Evolutionary conservation across 768 basidiomycete species (phyloP).

Genomic region (Kwoniella shandongensis): DNA sequence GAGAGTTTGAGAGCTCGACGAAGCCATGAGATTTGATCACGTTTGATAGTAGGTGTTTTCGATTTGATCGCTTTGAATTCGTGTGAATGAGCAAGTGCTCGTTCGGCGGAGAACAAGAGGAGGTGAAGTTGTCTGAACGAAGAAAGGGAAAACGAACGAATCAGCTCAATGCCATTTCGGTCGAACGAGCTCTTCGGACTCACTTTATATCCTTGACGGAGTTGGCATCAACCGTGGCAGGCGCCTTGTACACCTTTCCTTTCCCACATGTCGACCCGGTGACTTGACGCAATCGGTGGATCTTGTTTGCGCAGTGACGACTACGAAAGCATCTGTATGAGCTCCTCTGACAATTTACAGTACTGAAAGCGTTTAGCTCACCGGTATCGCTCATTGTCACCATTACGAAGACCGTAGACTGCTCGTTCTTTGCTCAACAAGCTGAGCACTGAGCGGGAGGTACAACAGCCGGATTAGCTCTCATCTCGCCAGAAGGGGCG

Average conservation of each 20-base stretch:
- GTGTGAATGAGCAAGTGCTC: slow-evolving; percentile 87
- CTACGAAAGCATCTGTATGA: slow-evolving; percentile 54
- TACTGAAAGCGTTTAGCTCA: slow-evolving; percentile 48
- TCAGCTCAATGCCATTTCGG: background rate
- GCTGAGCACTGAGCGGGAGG: slow-evolving; percentile 65
- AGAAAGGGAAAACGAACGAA: slow-evolving; percentile 16
- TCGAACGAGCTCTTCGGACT: slow-evolving; percentile 45
- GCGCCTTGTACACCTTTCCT: slow-evolving; percentile 84
- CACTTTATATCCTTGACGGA: slow-evolving; percentile 81
- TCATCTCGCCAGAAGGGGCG: background rate
- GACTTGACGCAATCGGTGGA: slow-evolving; percentile 79
- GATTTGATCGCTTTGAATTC: slow-evolving; percentile 63
- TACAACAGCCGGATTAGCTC: slow-evolving; percentile 4
- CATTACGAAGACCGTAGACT: slow-evolving; percentile 86
- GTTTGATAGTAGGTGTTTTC: slow-evolving; percentile 52
- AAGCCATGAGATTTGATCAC: slow-evolving; percentile 48
- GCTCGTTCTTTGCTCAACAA: slow-evolving; percentile 84
- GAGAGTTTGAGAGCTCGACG: slow-evolving; percentile 42
- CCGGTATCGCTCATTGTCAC: slow-evolving; percentile 84
- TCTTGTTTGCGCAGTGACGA: slow-evolving; percentile 87
- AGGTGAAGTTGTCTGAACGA: slow-evolving; percentile 59
- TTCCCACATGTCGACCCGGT: slow-evolving; percentile 85
- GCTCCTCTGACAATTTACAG: background rate
- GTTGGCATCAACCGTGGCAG: slow-evolving; percentile 67
- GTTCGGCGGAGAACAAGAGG: slow-evolving; percentile 83